Evolutionary conservation across 129 eudicot genomes (phyloP), one percentile per base, ranked within the genome.

Genomic region (Helianthus tuberosus): DNA sequence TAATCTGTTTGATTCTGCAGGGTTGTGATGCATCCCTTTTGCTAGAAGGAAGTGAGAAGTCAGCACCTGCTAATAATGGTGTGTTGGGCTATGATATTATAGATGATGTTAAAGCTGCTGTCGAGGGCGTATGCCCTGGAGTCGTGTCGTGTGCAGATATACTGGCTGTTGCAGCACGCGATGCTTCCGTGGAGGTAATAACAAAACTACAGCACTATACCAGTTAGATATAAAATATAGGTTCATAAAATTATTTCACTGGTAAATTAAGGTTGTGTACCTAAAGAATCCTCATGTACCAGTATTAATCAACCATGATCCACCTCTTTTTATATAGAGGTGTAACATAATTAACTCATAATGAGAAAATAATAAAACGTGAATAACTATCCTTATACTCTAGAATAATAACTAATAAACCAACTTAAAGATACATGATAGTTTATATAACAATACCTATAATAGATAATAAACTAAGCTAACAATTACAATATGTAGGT

Each of bases 91-190:
- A 86, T 69, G 86, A 83, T 20, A 88, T 89, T 6, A 86, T 91
- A 51, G 96, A 91, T 67, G 59, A 63, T 29, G 87, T 72, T 49
- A 91, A 91, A 67, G 80, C 82, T 50, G 87, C 83, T 61, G 68
- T 89, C 5, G 97, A 92, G 81, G 76, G 76, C 50, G 25, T 72
- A 51, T 92, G 97, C 72, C 97, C 96, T 38, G 90, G 96, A 9
- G 87, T 84, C 6, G 96, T 92, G 17, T 92, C 97, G 10, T 92
- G 97, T 83, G 97, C 97, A n/a, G 97, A 92, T 75, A 78, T 92
- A 60, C 23, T 92, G 36, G 93, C 96, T 64, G 69, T 92, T 57
- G 96, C 96, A 3, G 97, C 97, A 3, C 87, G 91, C 32, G 97
- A 92, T 83, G 96, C 90, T 43, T 79, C 86, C 0, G 80, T 72